Base-by-base conservation (phyloP, 1,284 basidiomycete species). In the Leccinum griseonigrum region DNA sequence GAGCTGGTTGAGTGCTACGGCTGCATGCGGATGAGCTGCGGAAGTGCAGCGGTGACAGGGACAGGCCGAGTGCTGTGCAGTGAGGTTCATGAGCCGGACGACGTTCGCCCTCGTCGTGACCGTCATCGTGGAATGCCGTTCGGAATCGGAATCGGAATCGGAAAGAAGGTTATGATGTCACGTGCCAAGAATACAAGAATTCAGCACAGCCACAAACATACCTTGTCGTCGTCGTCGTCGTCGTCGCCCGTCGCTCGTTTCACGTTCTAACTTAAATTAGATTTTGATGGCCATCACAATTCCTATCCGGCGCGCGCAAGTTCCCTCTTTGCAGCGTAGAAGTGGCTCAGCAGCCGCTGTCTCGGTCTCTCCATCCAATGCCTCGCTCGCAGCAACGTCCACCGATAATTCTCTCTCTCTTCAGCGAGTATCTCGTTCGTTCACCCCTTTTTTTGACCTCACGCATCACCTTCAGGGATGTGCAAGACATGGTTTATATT, bases 401-500 rank as follows among this genome's bases (percentile, higher is more conserved):
- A 51, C 50, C 50, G 62, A 61, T 53, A 69, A 63, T 13, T 66
- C 72, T 72, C 51, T 68, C 69, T 10, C 76, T 83, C 56, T 75
- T 79, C 60, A 70, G 84, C 54, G 78, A 72, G 83, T 85, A 65
- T 14, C 68, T 61, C 16, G 48, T 7, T 13, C n/a, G n/a, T 46
- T 28, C 56, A 5, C 46, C 34, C 1, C 10, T 3, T 2, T 22
- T 16, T n/a, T 43, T 29, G 3, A 18, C 29, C 40, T 59, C 7
- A 57, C 34, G 51, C 0, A 1, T 14, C 11, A 16, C 26, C 22
- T 9, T 40, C 62, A 91, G 90, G 68, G 85, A 88, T 64, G 82
- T 86, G 26, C 83, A 85, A 64, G 90, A 92, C 75, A 71, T 92
- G 72, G 80, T 92, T 63, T 92, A 92, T 69, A 81, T 91, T 64